A percentile compares a stretch with the other conserved stretches of the same genome.
Evolutionary conservation across 2,329 filamentous ascomycete species (phyloP).

Genomic region (Diaporthe ampelina): DNA sequence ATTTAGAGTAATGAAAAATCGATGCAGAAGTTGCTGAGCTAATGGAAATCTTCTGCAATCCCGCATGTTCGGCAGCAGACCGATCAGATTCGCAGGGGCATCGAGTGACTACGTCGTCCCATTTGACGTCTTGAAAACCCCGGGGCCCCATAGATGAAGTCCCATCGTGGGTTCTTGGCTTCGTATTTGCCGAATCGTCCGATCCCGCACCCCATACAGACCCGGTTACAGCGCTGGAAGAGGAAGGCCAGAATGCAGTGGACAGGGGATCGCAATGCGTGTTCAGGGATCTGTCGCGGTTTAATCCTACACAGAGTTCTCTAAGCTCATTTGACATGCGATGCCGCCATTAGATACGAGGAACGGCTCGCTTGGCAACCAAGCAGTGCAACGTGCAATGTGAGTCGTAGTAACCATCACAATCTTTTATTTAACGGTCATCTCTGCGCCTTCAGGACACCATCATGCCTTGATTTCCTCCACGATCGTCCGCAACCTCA

Average conservation of each 20-base stretch:
- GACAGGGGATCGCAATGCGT: conserved; percentile 3
- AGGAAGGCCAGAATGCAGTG: conserved; percentile 7
- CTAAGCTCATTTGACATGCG: conserved; percentile 18
- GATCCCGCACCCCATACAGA: neutral
- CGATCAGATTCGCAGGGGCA: neutral
- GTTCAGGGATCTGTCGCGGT: conserved; percentile 14
- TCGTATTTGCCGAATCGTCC: conserved; percentile 27
- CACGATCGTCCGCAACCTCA: neutral
- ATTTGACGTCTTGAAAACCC: neutral
- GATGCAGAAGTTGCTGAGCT: neutral
- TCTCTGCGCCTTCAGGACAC: neutral
- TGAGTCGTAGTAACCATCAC: neutral
- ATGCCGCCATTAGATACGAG: conserved; percentile 30
- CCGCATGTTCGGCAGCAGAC: conserved; percentile 14
- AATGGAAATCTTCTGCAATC: neutral
- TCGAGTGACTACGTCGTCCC: neutral
- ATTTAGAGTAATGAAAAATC: neutral
- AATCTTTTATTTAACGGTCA: neutral
- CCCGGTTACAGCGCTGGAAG: neutral
- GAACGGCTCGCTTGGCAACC: conserved; percentile 4
- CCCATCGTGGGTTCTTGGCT: conserved; percentile 26
- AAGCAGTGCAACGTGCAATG: neutral
- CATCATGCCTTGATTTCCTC: no score
- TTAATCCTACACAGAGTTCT: neutral
- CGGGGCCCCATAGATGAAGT: neutral